Evolutionary conservation across 805 yeast genomes (phyloP), one percentile per base, ranked within the genome.

Genomic region (Saccharomycopsis amapae): DNA sequence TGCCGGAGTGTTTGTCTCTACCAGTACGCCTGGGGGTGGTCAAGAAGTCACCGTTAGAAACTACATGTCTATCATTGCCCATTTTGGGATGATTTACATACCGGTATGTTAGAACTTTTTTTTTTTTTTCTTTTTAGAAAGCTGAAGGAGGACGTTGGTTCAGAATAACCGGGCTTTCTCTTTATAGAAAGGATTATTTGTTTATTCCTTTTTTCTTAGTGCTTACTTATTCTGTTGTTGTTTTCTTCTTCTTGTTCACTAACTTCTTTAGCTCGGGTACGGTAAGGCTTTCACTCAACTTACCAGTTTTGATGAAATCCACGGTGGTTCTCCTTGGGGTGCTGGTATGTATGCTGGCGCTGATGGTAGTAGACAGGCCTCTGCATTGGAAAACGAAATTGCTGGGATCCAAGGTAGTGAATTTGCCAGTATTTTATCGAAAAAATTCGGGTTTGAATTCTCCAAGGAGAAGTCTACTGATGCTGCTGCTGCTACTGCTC

Each of bases 301-400:
- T 56, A 60, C 72, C 41, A 72, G 72, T 62, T 58, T 81, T 48
- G 72, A 69, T 18, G 89, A 81, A 66, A 71, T 74, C 46, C 89
- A 81, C 60, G 95, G 94, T 57, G 81, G 83, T 56, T 76, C 89
- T 45, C 76, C 95, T 44, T 86, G 87, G 83, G 94, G 94, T 65
- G 87, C 95, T 37, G 93, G 90, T 59, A 68, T 85, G 48, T 71
- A 73, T 54, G 86, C 95, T 30, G 90, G 82, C 53, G 67, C 77
- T 20, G 87, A 81, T 58, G 95, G 94, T 56, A 74, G 86, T 35
- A 79, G 90, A 70, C 64, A 62, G 53, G 83, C 88, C 38, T 60
- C 78, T 46, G 75, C 67, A 42, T 64, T 77, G 53, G 95, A 85
- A 68, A 68, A 76, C 63, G 69, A 72, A 55, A 59, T 81, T 51